phyloP scores from a whole-genome alignment of 306 rosid genomes.

The Cyclanthera cordifolia region DNA sequence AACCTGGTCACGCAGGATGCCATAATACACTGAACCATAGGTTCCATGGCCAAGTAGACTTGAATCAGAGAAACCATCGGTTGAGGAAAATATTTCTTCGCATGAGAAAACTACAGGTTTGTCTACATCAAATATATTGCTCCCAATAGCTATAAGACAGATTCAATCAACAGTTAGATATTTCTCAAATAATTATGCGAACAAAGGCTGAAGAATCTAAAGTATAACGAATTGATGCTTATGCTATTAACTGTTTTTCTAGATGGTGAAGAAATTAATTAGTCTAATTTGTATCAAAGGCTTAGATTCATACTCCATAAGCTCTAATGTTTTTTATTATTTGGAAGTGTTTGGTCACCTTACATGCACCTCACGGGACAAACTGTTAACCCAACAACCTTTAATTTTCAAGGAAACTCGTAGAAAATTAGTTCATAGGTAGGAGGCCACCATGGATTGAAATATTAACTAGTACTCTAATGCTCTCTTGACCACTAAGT shows the following conservation, averaged over 20 bases:
- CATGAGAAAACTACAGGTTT: slow-evolving; percentile 69
- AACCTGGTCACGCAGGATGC: slow-evolving; percentile 80
- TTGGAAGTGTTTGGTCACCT: too few species aligned
- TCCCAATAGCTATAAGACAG: slow-evolving; percentile 50
- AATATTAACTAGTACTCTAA: too few species aligned
- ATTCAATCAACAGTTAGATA: background rate
- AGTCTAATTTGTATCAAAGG: background rate
- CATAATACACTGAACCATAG: slow-evolving; percentile 84
- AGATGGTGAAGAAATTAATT: background rate
- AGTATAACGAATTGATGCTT: background rate
- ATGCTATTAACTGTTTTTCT: background rate
- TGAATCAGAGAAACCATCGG: slow-evolving; percentile 84
- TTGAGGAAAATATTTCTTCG: slow-evolving; percentile 60
- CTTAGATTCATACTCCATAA: background rate
- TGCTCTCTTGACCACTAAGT: too few species aligned
- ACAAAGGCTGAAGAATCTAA: background rate
- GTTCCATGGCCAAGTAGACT: slow-evolving; percentile 88
- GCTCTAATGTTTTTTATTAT: too few species aligned
- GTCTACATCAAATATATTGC: slow-evolving; percentile 57
- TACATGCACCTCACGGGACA: too few species aligned
- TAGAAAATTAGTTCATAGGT: too few species aligned
- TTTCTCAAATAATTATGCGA: background rate
- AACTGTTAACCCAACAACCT: too few species aligned
- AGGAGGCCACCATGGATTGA: too few species aligned
- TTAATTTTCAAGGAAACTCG: too few species aligned